Evolutionary conservation across 306 rosid species (phyloP), one percentile per base, ranked within the genome.

Genomic region (Urtica urens): DNA sequence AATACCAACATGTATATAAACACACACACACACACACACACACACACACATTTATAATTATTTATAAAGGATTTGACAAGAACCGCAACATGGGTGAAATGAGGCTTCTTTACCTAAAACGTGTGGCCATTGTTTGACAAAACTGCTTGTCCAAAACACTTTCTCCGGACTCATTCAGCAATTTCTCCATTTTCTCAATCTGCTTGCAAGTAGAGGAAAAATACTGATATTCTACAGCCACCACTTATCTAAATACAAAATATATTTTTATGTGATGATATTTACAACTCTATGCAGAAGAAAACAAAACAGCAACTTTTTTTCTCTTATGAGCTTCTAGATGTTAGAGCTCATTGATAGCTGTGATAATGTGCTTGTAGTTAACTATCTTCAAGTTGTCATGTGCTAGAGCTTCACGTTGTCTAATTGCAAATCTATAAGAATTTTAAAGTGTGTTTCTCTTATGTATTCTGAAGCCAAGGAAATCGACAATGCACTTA

Each of bases 181-280:
- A 24, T 44, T 65, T 81, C 68, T 81, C 92, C 94, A 90, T 74
- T 71, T 71, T 90, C 60, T 68, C 77, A 58, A 75, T 59, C 97
- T 90, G 86, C 60, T 68, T 17, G 49, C 25, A 54, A 35, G 53
- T 19, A 18, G 9, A 20, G 11, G 22, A 2, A 40, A 51, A 46
- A 44, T 23, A 18, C 29, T 1, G 16, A 18, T 3, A 9, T 46
- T n/a, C n/a, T n/a, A n/a, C n/a, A n/a, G n/a, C n/a, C n/a, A n/a
- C n/a, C n/a, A n/a, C n/a, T n/a, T n/a, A n/a, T n/a, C n/a, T n/a
- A n/a, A n/a, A n/a, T n/a, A n/a, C n/a, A n/a, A n/a, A 28, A 4
- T 4, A 28, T 4, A 28, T 4, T 28, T 10, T 28, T 16, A 39
- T 3, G 27, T 24, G 51, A 24, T 38, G 14, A 15, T 34, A 23